Conservation (phyloP, 2,329 filamentous ascomycete species). For the Talaromyces sp. region DNA sequence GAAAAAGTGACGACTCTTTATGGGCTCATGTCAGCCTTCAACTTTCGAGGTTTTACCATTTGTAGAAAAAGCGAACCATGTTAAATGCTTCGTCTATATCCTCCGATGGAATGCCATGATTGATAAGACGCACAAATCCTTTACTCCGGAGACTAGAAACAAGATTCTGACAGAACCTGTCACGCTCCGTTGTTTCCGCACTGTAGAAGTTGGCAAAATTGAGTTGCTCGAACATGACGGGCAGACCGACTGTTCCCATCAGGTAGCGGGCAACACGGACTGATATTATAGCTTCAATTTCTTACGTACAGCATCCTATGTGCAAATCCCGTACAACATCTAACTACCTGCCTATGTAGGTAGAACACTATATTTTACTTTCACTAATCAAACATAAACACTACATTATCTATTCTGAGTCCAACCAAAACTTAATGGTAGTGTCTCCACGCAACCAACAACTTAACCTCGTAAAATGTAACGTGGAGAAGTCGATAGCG, state of each 20-base stretch:
- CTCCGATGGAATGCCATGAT: constrained; percentile 14
- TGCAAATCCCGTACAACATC: neutral
- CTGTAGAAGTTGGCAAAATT: neutral
- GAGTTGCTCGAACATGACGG: constrained; percentile 7
- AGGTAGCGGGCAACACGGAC: neutral
- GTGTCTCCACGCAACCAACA: neutral
- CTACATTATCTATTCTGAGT: neutral
- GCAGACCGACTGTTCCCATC: neutral
- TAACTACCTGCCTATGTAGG: neutral
- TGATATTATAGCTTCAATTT: neutral
- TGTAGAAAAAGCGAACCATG: neutral
- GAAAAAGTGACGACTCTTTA: constrained; percentile 25
- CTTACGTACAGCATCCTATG: neutral
- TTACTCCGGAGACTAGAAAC: constrained; percentile 7
- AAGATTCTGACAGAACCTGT: neutral
- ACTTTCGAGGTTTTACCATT: neutral
- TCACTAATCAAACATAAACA: neutral
- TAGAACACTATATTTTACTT: neutral
- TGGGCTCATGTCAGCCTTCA: neutral
- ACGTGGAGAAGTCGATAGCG: neutral
- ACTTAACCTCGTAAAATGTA: neutral
- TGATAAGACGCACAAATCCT: constrained; percentile 17
- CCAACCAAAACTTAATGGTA: neutral
- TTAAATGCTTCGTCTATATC: constrained; percentile 13
- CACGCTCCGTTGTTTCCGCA: neutral